A percentile compares a stretch with the other conserved stretches of the same genome.
phyloP scores from a whole-genome alignment of 306 rosid genomes.

The Casuarina equisetifolia region DNA sequence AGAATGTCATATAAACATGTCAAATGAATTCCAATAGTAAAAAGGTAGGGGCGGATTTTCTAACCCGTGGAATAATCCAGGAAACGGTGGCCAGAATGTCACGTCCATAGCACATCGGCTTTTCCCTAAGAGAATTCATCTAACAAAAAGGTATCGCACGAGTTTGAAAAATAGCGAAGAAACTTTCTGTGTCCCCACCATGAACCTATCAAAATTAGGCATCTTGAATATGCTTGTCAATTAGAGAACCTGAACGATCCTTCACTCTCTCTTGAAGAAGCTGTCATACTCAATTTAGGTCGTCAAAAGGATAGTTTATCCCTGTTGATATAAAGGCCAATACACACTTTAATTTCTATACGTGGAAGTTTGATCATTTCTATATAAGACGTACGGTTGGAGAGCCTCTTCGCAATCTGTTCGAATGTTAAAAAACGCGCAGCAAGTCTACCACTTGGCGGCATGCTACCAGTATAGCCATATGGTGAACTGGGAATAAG shows the following conservation, averaged over 20 bases:
- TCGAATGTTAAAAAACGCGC: conserved; percentile 31
- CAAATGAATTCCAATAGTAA: too few species aligned
- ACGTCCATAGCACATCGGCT: too few species aligned
- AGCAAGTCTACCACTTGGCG: not conserved
- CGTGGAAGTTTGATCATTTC: conserved; percentile 82
- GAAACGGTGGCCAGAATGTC: too few species aligned
- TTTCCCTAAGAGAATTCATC: too few species aligned
- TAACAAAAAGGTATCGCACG: too few species aligned
- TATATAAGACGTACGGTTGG: conserved; percentile 90
- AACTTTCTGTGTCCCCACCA: conserved; percentile 55
- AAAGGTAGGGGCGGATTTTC: too few species aligned
- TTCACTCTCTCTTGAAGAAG: conserved; percentile 56
- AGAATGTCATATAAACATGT: too few species aligned
- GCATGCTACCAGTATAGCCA: not conserved
- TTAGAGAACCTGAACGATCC: conserved; percentile 61
- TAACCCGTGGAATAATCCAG: too few species aligned
- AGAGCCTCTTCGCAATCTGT: conserved; percentile 41
- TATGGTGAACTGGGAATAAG: too few species aligned
- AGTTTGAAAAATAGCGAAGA: conserved; percentile 49
- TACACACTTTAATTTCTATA: conserved; percentile 59
- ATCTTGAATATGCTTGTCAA: conserved; percentile 27
- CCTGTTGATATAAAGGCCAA: conserved; percentile 75
- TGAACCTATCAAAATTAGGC: conserved; percentile 17
- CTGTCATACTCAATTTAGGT: conserved; percentile 56
- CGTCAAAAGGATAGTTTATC: conserved; percentile 74